Evolutionary conservation across 2,329 filamentous ascomycete genomes (phyloP).

Genomic region (Zymoseptoria pseudotritici): DNA sequence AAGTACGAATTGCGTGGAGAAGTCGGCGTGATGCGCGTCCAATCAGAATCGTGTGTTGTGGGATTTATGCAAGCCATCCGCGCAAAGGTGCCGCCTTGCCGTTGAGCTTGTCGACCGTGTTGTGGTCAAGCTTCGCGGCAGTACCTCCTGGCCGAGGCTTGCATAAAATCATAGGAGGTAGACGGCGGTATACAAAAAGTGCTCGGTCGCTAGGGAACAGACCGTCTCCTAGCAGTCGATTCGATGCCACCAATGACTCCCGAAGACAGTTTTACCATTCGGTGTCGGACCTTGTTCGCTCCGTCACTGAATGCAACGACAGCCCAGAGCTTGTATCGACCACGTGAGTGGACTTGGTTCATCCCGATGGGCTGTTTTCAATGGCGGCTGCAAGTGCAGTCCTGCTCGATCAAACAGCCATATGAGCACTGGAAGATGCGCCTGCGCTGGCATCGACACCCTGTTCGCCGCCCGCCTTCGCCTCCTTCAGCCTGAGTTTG

Average conservation of each 20-base stretch:
- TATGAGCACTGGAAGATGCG: background rate
- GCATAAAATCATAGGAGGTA: background rate
- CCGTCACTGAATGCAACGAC: background rate
- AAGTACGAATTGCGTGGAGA: background rate
- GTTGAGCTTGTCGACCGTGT: background rate
- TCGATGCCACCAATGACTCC: background rate
- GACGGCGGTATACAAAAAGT: background rate
- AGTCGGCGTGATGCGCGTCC: background rate
- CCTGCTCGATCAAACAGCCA: no score
- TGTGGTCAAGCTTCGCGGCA: background rate
- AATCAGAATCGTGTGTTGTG: background rate
- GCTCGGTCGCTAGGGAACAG: background rate
- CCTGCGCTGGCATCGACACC: background rate
- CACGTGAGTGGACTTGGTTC: no score
- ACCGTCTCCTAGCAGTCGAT: no score
- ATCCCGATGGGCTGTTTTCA: no score
- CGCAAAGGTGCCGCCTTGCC: background rate
- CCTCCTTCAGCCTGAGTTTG: conserved; percentile 2
- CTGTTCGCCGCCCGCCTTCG: background rate
- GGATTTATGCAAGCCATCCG: background rate
- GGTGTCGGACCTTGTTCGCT: background rate
- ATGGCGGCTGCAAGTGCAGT: no score
- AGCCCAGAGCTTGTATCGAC: no score
- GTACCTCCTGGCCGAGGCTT: background rate
- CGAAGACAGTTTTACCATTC: background rate